phyloP scores from a whole-genome alignment of 441 rosid genomes.

The Eruca vesicaria region DNA sequence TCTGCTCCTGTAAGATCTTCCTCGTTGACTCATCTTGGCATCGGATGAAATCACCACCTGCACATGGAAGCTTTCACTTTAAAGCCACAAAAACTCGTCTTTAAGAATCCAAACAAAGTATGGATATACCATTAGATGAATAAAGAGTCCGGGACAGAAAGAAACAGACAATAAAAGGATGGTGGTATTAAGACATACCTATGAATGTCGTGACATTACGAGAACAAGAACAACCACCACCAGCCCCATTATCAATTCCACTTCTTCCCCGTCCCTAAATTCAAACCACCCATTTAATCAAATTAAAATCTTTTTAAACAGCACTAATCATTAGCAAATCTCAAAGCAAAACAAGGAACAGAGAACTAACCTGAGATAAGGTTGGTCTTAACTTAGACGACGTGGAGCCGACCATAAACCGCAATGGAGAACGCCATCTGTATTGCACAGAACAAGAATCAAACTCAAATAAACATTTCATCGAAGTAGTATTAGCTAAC shows the following conservation, averaged over 20 bases:
- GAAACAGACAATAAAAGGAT: background rate
- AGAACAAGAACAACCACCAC: conserved; percentile 37
- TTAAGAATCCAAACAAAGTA: background rate
- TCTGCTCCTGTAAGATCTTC: conserved; percentile 44
- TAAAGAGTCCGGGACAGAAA: background rate
- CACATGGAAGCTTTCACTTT: conserved; percentile 17
- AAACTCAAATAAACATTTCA: background rate
- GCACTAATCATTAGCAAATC: background rate
- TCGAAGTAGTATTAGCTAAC: background rate
- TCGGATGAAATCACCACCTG: conserved; percentile 40
- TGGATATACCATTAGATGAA: background rate
- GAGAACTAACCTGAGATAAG: conserved; percentile 32
- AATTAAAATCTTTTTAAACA: background rate
- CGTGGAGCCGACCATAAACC: conserved; percentile 35
- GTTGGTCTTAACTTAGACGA: conserved; percentile 32
- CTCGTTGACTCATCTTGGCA: conserved; percentile 34
- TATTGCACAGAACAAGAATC: background rate
- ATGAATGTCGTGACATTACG: conserved; percentile 38
- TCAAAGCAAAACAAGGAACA: background rate
- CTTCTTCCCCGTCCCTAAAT: conserved; percentile 37
- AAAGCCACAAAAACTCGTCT: conserved; percentile 6
- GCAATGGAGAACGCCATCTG: conserved; percentile 41
- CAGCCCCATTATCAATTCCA: conserved; percentile 29
- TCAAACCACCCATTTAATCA: conserved; percentile 1
- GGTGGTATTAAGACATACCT: conserved; percentile 35